These are phyloP conservation scores for Drosera spatulata DNA, from an alignment of 179 eudicot genomes.

Conservation along the genomic window DNA sequence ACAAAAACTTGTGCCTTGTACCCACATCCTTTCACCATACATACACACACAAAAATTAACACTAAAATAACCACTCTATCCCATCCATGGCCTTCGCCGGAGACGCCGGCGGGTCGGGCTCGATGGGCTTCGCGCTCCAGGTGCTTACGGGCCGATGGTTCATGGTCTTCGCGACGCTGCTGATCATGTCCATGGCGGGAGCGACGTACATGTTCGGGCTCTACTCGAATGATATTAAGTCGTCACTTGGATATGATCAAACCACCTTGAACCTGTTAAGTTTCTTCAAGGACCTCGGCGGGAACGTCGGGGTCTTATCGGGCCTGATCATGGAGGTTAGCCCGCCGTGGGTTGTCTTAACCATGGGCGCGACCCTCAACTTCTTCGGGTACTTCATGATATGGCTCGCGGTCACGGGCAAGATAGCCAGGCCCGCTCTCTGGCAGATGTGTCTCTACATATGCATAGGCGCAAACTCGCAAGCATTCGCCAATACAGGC, in stretches of 20 bases:
- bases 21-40: too few relatives aligned
- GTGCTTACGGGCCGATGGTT: conserved; percentile 36
- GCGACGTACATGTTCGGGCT: conserved; percentile 38
- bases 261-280: conserved; percentile 32
- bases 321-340: conserved; percentile 34
- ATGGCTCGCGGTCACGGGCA: conserved; percentile 33
- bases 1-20: too few relatives aligned
- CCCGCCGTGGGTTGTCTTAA: conserved; percentile 36
- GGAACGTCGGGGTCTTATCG: conserved; percentile 30
- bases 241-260: conserved; percentile 31
- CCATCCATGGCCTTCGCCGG: too few relatives aligned
- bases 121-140: conserved; percentile 1
- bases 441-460: conserved; percentile 56
- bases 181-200: conserved; percentile 36
- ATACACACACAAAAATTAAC: too few relatives aligned
- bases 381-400: conserved; percentile 41
- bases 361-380: conserved; percentile 24
- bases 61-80: too few relatives aligned
- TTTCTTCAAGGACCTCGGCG: conserved; percentile 44
- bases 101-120: not conserved
- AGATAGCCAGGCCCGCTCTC: conserved; percentile 22
- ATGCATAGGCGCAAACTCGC: conserved; percentile 36
- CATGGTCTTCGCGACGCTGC: conserved; percentile 30
- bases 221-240: conserved; percentile 38
- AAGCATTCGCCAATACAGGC: conserved; percentile 37